These are phyloP conservation scores for Dactylella cylindrospora DNA, from an alignment of 2,329 filamentous ascomycete genomes.

Conservation along the genomic window DNA sequence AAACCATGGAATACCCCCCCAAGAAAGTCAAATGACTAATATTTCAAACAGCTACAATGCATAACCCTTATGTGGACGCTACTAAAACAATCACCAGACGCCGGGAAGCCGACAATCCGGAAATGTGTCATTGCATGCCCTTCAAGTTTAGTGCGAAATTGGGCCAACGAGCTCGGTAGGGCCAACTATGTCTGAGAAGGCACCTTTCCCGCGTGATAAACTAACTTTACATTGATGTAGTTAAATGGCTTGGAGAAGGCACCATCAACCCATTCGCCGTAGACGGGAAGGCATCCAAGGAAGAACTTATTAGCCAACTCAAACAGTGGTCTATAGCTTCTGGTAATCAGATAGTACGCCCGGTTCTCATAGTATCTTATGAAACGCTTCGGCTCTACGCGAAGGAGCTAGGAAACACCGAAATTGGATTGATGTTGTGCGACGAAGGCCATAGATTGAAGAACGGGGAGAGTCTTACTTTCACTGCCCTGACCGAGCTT, in stretches of 20 bases:
- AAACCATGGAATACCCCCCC: too few relatives aligned
- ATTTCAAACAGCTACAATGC: constrained; percentile 67
- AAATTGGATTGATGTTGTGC: constrained; percentile 89
- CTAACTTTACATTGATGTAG: constrained; percentile 50
- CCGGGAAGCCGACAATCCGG: constrained; percentile 89
- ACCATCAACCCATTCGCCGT: constrained; percentile 92
- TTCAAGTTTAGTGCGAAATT: constrained; percentile 93
- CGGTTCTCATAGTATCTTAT: constrained; percentile 96
- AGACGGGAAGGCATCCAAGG: constrained; percentile 93
- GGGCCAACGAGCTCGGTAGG: constrained; percentile 82
- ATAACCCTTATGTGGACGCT: constrained; percentile 96
- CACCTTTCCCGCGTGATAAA: neutral
- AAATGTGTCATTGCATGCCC: constrained; percentile 97
- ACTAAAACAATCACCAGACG: constrained; percentile 90
- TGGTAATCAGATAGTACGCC: constrained; percentile 83
- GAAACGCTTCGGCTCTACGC: constrained; percentile 91
- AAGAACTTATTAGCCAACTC: constrained; percentile 84
- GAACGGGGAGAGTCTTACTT: constrained; percentile 94
- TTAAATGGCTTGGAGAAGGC: constrained; percentile 93
- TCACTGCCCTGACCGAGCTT: constrained; percentile 82
- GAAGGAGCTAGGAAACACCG: constrained; percentile 82
- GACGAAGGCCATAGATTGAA: constrained; percentile 96
- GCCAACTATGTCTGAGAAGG: neutral
- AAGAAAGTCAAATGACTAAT: constrained; percentile 13
- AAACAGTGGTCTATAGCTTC: constrained; percentile 92